These are phyloP conservation scores for Pavlovales sp. DNA, from an alignment of 208 protist species.

Conservation along the genomic window DNA sequence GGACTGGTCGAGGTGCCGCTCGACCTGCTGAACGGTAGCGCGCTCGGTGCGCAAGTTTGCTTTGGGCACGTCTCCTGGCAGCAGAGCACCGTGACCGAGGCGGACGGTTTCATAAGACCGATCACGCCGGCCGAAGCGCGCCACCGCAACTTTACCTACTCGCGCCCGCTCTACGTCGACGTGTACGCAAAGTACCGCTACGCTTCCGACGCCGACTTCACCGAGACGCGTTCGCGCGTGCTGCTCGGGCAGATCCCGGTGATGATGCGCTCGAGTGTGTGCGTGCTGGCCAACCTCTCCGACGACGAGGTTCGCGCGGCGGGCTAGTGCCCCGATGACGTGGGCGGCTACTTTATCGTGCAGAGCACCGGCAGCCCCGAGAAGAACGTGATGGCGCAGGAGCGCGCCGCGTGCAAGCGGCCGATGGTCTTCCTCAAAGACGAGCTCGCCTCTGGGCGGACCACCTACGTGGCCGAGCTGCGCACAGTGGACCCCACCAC, in stretches of 20 bases:
- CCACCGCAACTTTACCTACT: constrained; percentile 84
- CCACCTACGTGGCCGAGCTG: too few relatives aligned
- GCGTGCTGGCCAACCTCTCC: constrained; percentile 67
- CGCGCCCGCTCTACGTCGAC: constrained; percentile 63
- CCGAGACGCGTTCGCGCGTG: neutral
- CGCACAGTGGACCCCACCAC: too few relatives aligned
- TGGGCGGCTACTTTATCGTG: constrained; percentile 96
- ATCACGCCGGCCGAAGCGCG: constrained; percentile 89
- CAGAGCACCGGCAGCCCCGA: constrained; percentile 90
- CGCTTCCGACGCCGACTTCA: constrained; percentile 22
- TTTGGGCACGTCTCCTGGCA: constrained; percentile 69
- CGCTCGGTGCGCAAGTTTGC: neutral
- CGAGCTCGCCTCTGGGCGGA: neutral
- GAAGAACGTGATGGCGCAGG: constrained; percentile 87
- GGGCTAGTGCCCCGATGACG: constrained; percentile 75
- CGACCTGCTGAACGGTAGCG: constrained; percentile 25
- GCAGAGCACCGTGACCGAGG: constrained; percentile 61
- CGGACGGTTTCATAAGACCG: constrained; percentile 43
- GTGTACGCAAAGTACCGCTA: constrained; percentile 44
- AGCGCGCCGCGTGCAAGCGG: constrained; percentile 83
- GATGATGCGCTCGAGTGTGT: constrained; percentile 87
- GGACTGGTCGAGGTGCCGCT: constrained; percentile 64
- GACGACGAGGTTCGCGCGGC: constrained; percentile 69
- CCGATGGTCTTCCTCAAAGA: constrained; percentile 90
- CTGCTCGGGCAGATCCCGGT: constrained; percentile 76